A percentile compares a stretch with the other conserved stretches of the same genome.
These are phyloP conservation scores for Globisporangium viniferum DNA, from an alignment of 352 stramenopile species.

Conservation along the genomic window DNA sequence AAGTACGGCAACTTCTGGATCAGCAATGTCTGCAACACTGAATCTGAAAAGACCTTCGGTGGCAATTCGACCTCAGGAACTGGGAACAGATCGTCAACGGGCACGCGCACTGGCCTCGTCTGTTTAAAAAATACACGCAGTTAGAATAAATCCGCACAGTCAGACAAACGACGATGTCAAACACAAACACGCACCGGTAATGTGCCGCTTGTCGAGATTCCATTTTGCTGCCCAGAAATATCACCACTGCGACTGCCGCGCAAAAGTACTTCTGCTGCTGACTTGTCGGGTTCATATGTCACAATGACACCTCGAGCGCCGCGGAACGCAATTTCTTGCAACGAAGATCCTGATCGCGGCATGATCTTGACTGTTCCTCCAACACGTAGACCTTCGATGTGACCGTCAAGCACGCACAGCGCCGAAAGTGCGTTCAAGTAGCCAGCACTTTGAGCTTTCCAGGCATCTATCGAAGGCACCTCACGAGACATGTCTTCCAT, in stretches of 20 bases:
- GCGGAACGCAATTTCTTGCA: slow-evolving; percentile 76
- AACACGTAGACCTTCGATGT: slow-evolving; percentile 80
- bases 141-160: not conserved
- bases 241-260: slow-evolving; percentile 43
- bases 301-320: slow-evolving; percentile 74
- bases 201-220: slow-evolving; percentile 22
- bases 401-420: slow-evolving; percentile 77
- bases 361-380: slow-evolving; percentile 84
- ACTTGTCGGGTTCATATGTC: slow-evolving; percentile 79
- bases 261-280: slow-evolving; percentile 75
- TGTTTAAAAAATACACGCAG: slow-evolving; percentile 17
- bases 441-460: slow-evolving; percentile 41
- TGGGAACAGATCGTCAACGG: slow-evolving; percentile 77
- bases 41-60: slow-evolving; percentile 60
- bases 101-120: slow-evolving; percentile 76
- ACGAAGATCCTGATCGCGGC: slow-evolving; percentile 56
- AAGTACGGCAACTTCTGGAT: slow-evolving; percentile 76
- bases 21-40: slow-evolving; percentile 64
- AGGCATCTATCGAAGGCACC: slow-evolving; percentile 47
- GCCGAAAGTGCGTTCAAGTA: slow-evolving; percentile 73
- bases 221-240: slow-evolving; percentile 28
- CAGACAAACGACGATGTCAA: not conserved
- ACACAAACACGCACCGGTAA: slow-evolving; percentile 38
- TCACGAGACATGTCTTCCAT: slow-evolving; percentile 81
- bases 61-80: slow-evolving; percentile 76